Base-by-base conservation (phyloP, 768 basidiomycete species). In the Chalciporus sphaerocephalus region DNA sequence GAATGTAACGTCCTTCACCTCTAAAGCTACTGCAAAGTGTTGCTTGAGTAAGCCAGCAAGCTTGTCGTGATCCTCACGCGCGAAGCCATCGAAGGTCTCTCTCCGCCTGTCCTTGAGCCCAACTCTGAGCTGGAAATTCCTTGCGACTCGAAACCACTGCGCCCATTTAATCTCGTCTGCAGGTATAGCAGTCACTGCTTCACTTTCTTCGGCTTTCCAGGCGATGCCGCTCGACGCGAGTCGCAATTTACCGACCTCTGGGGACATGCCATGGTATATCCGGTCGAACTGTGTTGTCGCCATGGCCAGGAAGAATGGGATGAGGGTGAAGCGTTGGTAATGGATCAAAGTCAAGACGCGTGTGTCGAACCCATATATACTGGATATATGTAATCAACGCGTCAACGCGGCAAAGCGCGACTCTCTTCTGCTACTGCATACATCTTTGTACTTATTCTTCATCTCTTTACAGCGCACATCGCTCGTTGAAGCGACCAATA, bases 41-140 rank as follows among this genome's bases (percentile, higher is more conserved):
- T 87, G 88, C 67, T 95, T 94, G 53, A 96, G 68, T 34, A 94
- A 62, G 40, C 76, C 70, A 4, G 83, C 72, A n/a, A 98, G 61
- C 51, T 84, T 86, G 47, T 98, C 96, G 47, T 91, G 87, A 65
- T 99, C 95, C 72, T 96, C 94, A 47, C 91, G 78, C 64, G 79
- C 68, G 69, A 99, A 97, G 9, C 94, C 94, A 50, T 98, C 96
- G 57, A 97, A 97, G n/a, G 76, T 85, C 54, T 90, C 85, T 56
- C 80, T 76, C 37, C 77, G 75, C 61, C 84, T 75, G 65, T 91
- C 81, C 59, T 87, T 83, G 61, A 93, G 68, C 6, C 85, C 88
- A 25, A 97, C 69, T 38, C 90, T 77, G 17, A 99, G 81, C 68
- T 96, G 94, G 58, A 90, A 97, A 50, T 85, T 82, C 27, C 96